These are phyloP conservation scores for Pharus latifolius DNA, from an alignment of 176 grass and related monocot species.

Conservation along the genomic window DNA sequence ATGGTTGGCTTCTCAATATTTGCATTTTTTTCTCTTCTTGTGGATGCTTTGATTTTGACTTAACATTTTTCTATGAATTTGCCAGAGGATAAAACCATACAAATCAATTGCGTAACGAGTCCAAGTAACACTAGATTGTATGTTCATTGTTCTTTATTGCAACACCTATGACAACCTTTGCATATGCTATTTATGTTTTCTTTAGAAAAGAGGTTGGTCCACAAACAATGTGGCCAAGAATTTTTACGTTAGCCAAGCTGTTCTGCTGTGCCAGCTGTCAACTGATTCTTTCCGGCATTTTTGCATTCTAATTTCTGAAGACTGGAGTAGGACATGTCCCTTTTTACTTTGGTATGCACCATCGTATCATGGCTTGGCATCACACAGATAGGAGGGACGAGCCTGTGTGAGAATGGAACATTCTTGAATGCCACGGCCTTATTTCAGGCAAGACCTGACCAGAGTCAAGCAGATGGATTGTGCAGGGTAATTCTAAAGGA, in stretches of 20 bases:
- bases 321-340: neutral
- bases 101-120: neutral
- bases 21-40: too few species aligned
- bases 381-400: neutral
- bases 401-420: neutral
- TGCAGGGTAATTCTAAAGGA: neutral
- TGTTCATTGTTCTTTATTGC: neutral
- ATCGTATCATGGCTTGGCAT: neutral
- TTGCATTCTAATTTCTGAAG: neutral
- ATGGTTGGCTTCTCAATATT: too few species aligned
- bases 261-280: neutral
- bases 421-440: neutral
- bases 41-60: too few species aligned
- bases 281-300: neutral
- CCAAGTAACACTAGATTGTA: neutral
- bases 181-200: constrained; percentile 1
- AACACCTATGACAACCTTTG: neutral
- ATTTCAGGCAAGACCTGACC: neutral
- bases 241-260: neutral
- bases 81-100: neutral
- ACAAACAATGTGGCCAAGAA: neutral
- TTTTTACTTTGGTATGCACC: neutral
- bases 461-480: neutral
- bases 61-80: too few species aligned
- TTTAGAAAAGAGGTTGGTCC: neutral